A percentile compares a stretch with the other conserved stretches of the same genome.
These are phyloP conservation scores for Penicillium crustosum DNA, from an alignment of 2,329 filamentous ascomycete species.

Conservation along the genomic window DNA sequence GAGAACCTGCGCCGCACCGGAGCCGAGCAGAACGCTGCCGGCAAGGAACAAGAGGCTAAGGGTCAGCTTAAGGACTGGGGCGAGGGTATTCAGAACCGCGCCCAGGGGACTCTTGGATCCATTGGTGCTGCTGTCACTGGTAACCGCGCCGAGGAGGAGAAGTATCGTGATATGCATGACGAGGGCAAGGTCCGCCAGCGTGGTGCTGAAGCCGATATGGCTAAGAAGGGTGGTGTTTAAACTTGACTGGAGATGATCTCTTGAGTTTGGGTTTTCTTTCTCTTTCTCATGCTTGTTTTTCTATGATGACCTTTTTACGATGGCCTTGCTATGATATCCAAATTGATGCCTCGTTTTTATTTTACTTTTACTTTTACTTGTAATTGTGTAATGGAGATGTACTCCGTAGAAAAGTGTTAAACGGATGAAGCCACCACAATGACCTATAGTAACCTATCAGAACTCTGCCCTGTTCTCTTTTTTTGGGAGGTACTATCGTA, in stretches of 20 bases:
- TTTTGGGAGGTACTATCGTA: background rate
- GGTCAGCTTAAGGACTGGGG: slow-evolving; percentile 77
- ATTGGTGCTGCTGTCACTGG: slow-evolving; percentile 72
- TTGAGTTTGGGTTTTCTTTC: background rate
- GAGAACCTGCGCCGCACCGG: slow-evolving; percentile 74
- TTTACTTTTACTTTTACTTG: background rate
- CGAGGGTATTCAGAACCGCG: slow-evolving; percentile 65
- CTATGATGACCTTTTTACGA: slow-evolving; percentile 13
- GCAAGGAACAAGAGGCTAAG: slow-evolving; percentile 77
- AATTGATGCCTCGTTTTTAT: slow-evolving; percentile 13
- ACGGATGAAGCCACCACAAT: background rate
- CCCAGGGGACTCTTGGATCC: slow-evolving; percentile 68
- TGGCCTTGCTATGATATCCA: slow-evolving; percentile 20
- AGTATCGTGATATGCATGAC: slow-evolving; percentile 71
- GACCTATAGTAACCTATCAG: no score
- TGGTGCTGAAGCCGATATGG: slow-evolving; percentile 76
- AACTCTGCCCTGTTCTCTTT: no score
- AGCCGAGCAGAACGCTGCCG: slow-evolving; percentile 73
- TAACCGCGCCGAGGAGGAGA: slow-evolving; percentile 62
- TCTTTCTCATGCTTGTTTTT: background rate
- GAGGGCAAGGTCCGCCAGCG: slow-evolving; percentile 80
- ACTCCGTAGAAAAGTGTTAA: background rate
- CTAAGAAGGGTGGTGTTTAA: slow-evolving; percentile 54
- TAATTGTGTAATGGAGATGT: background rate
- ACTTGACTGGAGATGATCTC: background rate